These are phyloP conservation scores for Xylariaceae sp. DNA, from an alignment of 2,329 filamentous ascomycete species.

Conservation along the genomic window DNA sequence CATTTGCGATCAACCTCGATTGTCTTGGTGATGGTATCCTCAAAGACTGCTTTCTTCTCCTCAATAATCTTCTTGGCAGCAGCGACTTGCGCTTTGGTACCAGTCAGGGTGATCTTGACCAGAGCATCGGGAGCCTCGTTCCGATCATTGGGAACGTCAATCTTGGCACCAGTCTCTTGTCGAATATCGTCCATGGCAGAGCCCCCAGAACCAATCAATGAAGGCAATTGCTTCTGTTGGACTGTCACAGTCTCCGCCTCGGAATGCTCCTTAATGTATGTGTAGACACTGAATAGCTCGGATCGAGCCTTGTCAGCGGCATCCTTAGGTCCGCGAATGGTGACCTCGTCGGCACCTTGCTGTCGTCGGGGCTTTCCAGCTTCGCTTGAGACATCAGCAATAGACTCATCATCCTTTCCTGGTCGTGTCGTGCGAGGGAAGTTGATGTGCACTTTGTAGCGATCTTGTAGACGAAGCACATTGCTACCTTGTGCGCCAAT, in stretches of 20 bases:
- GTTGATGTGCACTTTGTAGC: slow-evolving; percentile 88
- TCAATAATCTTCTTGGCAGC: slow-evolving; percentile 87
- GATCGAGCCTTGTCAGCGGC: slow-evolving; percentile 89
- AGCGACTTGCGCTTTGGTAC: slow-evolving; percentile 84
- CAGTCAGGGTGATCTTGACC: slow-evolving; percentile 87
- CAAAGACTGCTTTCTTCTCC: slow-evolving; percentile 81
- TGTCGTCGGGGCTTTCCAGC: slow-evolving; percentile 59
- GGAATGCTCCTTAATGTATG: slow-evolving; percentile 87
- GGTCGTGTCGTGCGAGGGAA: slow-evolving; percentile 72
- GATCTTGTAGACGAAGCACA: slow-evolving; percentile 86
- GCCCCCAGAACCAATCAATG: slow-evolving; percentile 85
- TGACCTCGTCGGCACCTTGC: slow-evolving; percentile 83
- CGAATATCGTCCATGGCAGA: slow-evolving; percentile 88
- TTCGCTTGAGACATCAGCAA: slow-evolving; percentile 66
- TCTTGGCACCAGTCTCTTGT: slow-evolving; percentile 77
- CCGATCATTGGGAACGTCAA: slow-evolving; percentile 81
- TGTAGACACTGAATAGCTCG: slow-evolving; percentile 81
- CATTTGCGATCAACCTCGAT: slow-evolving; percentile 93
- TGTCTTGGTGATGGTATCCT: slow-evolving; percentile 80
- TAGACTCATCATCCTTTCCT: slow-evolving; percentile 64
- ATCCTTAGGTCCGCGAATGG: slow-evolving; percentile 85
- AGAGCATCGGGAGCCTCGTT: slow-evolving; percentile 64
- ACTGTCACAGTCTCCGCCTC: slow-evolving; percentile 76
- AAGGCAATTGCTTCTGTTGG: slow-evolving; percentile 88
- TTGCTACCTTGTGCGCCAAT: slow-evolving; percentile 85